Percentiles rank a stretch among this genome's conserved stretches.
phyloP scores from a whole-genome alignment of 75 land plant genomes.

The Cupressus sempervirens region DNA sequence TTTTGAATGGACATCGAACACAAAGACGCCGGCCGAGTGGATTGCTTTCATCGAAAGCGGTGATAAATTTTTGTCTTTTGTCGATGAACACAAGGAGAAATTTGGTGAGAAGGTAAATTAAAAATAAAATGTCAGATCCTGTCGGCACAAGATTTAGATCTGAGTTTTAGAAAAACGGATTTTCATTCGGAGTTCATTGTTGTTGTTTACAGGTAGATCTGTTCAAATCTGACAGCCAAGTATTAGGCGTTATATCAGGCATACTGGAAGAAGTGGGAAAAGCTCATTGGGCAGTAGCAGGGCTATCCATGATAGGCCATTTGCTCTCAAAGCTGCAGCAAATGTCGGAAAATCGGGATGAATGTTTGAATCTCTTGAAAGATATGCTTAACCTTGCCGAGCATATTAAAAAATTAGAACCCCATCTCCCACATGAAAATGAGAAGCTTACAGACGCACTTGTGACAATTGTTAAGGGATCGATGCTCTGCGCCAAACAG shows the following conservation, averaged over 20 bases:
- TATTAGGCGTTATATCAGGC: too few relatives aligned
- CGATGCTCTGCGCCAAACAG: background rate
- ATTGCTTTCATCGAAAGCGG: background rate
- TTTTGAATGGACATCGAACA: background rate
- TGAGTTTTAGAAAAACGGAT: background rate
- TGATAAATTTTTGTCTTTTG: background rate
- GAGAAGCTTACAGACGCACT: background rate
- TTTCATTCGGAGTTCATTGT: background rate
- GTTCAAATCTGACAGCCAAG: background rate
- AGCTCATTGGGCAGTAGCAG: background rate
- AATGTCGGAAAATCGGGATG: background rate
- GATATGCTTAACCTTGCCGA: background rate
- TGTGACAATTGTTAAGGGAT: background rate
- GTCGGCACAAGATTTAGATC: background rate
- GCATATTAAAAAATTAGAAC: background rate
- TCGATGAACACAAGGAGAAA: background rate
- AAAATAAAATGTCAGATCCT: background rate
- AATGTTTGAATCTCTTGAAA: background rate
- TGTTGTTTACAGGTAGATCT: background rate
- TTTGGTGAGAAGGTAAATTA: background rate
- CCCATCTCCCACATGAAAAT: background rate
- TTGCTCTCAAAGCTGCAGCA: background rate
- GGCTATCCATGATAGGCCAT: background rate
- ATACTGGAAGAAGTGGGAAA: background rate
- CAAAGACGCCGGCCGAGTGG: background rate